A percentile compares a stretch with the other conserved stretches of the same genome.
Evolutionary conservation across 163 green algal species (phyloP).

Genomic region (Scenedesmus sp.): DNA sequence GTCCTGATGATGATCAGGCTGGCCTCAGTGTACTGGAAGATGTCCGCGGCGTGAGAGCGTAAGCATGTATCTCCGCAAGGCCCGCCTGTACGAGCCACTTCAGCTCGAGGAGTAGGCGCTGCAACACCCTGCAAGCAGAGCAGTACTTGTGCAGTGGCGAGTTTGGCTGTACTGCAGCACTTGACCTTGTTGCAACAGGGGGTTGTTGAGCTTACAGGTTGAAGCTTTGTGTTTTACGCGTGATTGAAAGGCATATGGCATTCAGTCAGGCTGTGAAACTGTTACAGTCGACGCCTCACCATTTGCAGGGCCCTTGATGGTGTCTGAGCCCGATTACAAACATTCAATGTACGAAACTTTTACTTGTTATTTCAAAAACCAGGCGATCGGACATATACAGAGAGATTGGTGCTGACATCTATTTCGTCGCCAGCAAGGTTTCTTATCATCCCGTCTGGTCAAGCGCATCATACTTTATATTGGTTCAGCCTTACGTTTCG

Average conservation of each 20-base stretch:
- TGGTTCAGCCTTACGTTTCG: background rate
- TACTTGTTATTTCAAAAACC: background rate
- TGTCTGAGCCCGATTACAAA: background rate
- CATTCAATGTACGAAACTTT: background rate
- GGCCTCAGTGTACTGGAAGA: background rate
- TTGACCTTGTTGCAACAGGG: background rate
- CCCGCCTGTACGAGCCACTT: background rate
- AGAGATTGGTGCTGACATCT: conserved; percentile 6
- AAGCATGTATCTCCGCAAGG: background rate
- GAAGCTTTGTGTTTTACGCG: background rate
- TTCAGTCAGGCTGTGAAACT: background rate
- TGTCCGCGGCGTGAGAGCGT: background rate
- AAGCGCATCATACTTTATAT: background rate
- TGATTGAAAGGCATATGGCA: background rate
- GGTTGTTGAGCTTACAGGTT: background rate
- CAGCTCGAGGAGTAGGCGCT: background rate
- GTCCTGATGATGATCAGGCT: background rate
- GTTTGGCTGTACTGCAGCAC: background rate
- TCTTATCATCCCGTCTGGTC: background rate
- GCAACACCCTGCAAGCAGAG: background rate
- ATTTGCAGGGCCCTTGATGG: background rate
- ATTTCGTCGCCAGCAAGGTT: background rate
- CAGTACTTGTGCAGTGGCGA: background rate
- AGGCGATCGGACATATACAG: background rate
- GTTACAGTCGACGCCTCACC: background rate